These are phyloP conservation scores for Austroboletus novae-zelandiae DNA, from an alignment of 1,284 basidiomycete species.

Conservation along the genomic window DNA sequence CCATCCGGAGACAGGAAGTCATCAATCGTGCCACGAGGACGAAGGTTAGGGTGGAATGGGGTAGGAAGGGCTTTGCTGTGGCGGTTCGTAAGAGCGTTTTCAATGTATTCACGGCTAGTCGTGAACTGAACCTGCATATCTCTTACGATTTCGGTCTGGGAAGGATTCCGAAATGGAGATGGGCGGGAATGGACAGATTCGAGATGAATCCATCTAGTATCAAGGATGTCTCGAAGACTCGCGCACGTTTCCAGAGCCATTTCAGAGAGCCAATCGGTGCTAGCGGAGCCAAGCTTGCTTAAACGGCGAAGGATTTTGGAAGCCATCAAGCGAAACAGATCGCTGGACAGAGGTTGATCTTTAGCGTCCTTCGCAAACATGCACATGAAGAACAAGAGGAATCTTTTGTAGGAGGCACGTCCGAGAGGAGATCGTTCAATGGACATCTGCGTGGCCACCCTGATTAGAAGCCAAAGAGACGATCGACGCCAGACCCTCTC, in stretches of 20 bases:
- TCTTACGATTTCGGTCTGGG: neutral
- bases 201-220: neutral
- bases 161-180: neutral
- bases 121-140: neutral
- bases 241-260: neutral
- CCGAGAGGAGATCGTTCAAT: conserved; percentile 7
- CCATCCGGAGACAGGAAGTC: neutral
- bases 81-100: conserved; percentile 4
- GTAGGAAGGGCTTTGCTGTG: neutral
- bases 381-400: neutral
- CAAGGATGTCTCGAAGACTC: neutral
- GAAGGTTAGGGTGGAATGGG: conserved; percentile 8
- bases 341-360: neutral
- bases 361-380: neutral
- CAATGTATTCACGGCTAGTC: neutral
- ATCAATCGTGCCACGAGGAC: neutral
- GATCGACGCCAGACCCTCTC: neutral
- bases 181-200: neutral
- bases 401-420: neutral
- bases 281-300: neutral
- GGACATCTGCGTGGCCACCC: neutral
- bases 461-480: neutral
- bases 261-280: neutral
- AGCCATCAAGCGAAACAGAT: neutral
- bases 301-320: neutral